These are phyloP conservation scores for Puccinia hordei DNA, from an alignment of 1,284 basidiomycete genomes.

Conservation along the genomic window DNA sequence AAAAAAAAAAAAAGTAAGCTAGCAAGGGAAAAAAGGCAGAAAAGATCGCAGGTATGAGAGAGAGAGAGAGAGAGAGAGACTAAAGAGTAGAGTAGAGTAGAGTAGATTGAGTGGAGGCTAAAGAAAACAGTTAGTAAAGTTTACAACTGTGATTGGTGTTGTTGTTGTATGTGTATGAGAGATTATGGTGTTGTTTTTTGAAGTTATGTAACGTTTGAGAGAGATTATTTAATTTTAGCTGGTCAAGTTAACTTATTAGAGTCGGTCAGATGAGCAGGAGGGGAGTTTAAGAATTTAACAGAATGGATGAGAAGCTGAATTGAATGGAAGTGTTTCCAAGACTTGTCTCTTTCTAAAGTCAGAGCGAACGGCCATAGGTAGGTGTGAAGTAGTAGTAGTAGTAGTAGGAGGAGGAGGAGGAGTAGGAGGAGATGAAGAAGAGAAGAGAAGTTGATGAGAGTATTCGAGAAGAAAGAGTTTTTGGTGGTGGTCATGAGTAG, in stretches of 20 bases:
- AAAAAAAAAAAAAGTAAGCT: conserved; percentile 7
- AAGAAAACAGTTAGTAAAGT: neutral
- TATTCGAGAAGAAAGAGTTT: no score
- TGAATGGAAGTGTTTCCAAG: no score
- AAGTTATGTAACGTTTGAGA: no score
- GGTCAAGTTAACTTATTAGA: no score
- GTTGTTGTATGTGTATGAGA: no score
- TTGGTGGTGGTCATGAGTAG: no score
- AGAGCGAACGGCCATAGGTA: neutral
- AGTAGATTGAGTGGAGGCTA: conserved; percentile 8
- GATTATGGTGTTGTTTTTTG: neutral
- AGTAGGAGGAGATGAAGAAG: neutral
- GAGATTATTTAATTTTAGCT: no score
- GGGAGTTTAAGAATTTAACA: neutral
- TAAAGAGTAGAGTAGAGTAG: no score
- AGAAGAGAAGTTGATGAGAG: no score
- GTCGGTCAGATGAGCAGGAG: neutral
- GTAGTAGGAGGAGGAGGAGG: neutral
- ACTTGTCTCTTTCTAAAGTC: no score
- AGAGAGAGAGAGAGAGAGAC: conserved; percentile 7
- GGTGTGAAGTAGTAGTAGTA: neutral
- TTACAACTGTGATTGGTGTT: neutral
- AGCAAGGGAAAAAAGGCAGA: conserved; percentile 23
- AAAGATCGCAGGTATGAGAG: neutral
- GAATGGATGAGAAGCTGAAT: conserved; percentile 27